Percentiles rank a stretch among this genome's conserved stretches.
Evolutionary conservation across 2,329 filamentous ascomycete genomes (phyloP).

Genomic region (Phialemoniopsis sp.): DNA sequence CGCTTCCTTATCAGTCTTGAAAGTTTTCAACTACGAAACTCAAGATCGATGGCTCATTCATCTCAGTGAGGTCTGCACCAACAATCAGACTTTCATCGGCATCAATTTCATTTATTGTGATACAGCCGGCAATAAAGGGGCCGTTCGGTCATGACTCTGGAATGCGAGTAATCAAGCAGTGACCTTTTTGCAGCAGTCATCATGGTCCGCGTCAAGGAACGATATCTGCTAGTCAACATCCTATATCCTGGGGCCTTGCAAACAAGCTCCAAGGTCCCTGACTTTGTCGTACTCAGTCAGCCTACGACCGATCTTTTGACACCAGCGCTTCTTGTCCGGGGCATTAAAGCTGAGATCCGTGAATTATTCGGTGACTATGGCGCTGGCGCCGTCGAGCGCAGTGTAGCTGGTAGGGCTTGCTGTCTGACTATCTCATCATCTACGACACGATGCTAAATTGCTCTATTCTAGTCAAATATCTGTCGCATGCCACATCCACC

Average conservation of each 20-base stretch:
- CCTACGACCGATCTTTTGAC: conserved; percentile 73
- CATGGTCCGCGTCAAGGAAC: conserved; percentile 96
- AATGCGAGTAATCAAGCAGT: too few species aligned
- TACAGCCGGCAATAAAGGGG: too few species aligned
- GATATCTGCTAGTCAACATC: conserved; percentile 93
- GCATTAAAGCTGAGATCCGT: conserved; percentile 66
- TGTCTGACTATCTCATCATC: not conserved
- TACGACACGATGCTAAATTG: conserved; percentile 13
- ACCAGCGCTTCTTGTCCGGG: conserved; percentile 58
- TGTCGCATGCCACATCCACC: conserved; percentile 87
- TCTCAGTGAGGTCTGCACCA: too few species aligned
- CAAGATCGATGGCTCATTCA: too few species aligned
- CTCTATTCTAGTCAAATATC: conserved; percentile 71
- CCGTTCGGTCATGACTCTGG: too few species aligned
- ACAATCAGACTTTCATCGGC: too few species aligned
- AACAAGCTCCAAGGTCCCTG: conserved; percentile 36
- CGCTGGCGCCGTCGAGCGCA: conserved; percentile 65
- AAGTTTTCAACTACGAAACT: too few species aligned
- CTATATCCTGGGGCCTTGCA: conserved; percentile 67
- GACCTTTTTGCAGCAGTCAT: not conserved
- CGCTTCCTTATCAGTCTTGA: too few species aligned
- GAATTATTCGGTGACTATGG: conserved; percentile 88
- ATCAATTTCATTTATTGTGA: too few species aligned
- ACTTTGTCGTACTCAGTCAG: conserved; percentile 70
- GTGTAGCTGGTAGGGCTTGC: conserved; percentile 56